Base-by-base conservation (phyloP, 345 rosid species). In the Salix udensis region DNA sequence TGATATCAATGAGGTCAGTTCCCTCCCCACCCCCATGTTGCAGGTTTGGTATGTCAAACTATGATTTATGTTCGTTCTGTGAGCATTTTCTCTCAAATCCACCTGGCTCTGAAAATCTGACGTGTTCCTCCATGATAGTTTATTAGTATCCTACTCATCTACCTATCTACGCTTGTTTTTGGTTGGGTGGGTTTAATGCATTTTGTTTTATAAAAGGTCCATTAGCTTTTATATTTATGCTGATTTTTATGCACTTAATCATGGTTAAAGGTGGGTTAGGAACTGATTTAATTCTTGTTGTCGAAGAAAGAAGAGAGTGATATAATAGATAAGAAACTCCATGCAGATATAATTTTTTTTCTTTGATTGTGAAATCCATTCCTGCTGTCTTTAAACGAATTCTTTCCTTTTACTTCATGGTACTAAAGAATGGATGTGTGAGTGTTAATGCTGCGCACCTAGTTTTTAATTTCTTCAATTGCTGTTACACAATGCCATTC, bases 1-100 rank as follows among this genome's bases (percentile, higher is more conserved):
- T 80, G 89, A 90, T 75, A 92, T 92, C 74, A 94, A 91, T 80
- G 94, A 94, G 97, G 98, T 94, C 13, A 40, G 26, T 11, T 55
- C 40, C 75, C 76, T 74, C 34, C 76, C 1, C 1, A 10, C 11
- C 44, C 44, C 44, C 37, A 65, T 24, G 28, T 58, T 4, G 28
- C 28, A 9, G 28, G 26, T 58, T 21, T 58, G 64, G 44, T 44
- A 44, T 13, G 50, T n/a, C 23, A 44, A 21, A 23, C 66, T 65
- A 74, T 31, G 61, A 64, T 46, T 28, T 53, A 13, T 58, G 28
- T 19, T 58, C 26, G 15, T 44, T 44, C 23, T 58, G 12, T 58
- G 12, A 7, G 64, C 23, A 8, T 40, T 40, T 58, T n/a, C 64
- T 58, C 13, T 21, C 64, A 19, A 19, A 7, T 58, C n/a, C 28